phyloP scores from a whole-genome alignment of 129 eudicot species.

The Flaveria brownii region DNA sequence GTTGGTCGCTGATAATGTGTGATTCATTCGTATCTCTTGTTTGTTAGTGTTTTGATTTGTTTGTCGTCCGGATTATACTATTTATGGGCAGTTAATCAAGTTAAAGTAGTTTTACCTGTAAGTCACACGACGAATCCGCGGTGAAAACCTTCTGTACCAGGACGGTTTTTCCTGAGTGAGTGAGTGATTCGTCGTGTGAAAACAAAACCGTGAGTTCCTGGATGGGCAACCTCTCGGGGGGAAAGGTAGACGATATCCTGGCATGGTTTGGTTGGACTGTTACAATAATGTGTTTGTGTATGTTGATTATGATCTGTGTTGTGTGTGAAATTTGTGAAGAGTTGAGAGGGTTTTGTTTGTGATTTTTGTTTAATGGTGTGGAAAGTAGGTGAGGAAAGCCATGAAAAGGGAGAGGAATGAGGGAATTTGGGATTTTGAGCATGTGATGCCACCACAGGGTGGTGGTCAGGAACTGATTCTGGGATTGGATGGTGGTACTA shows the following conservation, averaged over 20 bases:
- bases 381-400: slow-evolving; percentile 6
- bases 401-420: slow-evolving; percentile 72
- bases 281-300: no score
- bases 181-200: no score
- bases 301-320: no score
- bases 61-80: slow-evolving; percentile 28
- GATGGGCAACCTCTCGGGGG: no score
- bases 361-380: slow-evolving; percentile 5
- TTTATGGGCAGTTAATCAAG: slow-evolving; percentile 7
- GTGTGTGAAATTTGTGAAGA: no score
- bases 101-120: not conserved
- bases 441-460: slow-evolving; percentile 26
- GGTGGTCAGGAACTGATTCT: slow-evolving; percentile 48
- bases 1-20: not conserved
- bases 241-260: no score
- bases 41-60: slow-evolving; percentile 29
- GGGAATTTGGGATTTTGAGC: slow-evolving; percentile 72
- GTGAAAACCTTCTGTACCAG: no score
- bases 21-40: slow-evolving; percentile 21
- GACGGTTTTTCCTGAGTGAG: no score
- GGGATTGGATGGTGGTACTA: slow-evolving; percentile 86
- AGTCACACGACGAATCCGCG: no score
- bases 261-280: no score
- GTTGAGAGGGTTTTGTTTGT: not conserved
- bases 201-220: no score